Base-by-base conservation (phyloP, 768 basidiomycete species). In the Tulasnella sp. region DNA sequence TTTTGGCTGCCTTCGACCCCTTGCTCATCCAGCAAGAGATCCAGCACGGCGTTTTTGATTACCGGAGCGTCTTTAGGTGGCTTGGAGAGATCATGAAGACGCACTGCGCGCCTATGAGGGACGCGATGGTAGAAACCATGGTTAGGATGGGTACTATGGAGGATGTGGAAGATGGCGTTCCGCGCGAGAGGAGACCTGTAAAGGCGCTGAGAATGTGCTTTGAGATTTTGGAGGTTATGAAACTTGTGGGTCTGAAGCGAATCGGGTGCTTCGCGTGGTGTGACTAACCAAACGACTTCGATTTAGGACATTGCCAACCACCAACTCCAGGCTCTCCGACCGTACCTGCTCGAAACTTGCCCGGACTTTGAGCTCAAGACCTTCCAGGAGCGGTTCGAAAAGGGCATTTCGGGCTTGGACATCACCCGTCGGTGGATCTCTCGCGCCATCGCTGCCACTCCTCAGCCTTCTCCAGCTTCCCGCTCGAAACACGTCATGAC, bases 101-200 rank as follows among this genome's bases (percentile, higher is more conserved):
- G 42, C 95, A 97, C 80, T 97, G 96, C 78, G 96, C 96, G 7
- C 96, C 96, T 17, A 96, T 97, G 90, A 86, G 96, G 42, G 96
- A 97, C 83, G 87, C 85, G 17, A 88, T 89, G 64, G 91, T 97
- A 36, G 93, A 95, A 81, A 87, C 86, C 49, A 94, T 97, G 93
- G 90, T 97, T 40, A 85, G 85, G 73, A 86, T 88, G 14, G 93
- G 93, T 15, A 68, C 40, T 31, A 29, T 22, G 73, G 54, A 49
- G 2, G 85, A 86, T 6, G 14, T 25, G 58, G 40, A 70, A 34
- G 69, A 70, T 36, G 87, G 87, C 1, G 83, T 83, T 38, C 89
- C 89, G 19, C 87, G 83, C 79, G 88, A 88, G 77, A 84, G 86
- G 75, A 89, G 91, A 78, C 90, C 91, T 11, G 89, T 94, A 68